These are phyloP conservation scores for Cryphonectria naterciae DNA, from an alignment of 2,329 filamentous ascomycete genomes.

Conservation along the genomic window DNA sequence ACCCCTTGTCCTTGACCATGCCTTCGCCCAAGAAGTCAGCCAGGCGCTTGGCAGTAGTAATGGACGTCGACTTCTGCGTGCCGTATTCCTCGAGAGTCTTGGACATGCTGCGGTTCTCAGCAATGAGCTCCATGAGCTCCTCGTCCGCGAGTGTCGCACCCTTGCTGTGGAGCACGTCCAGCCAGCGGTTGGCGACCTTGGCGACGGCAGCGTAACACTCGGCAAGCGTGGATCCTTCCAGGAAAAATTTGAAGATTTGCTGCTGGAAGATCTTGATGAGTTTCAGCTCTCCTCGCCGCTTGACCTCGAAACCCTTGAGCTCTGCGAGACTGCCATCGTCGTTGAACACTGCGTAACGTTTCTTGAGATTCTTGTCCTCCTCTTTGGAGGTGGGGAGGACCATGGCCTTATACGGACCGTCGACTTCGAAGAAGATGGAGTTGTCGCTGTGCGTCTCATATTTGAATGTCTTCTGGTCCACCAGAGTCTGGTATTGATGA, in stretches of 20 bases:
- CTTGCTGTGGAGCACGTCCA: slow-evolving; percentile 90
- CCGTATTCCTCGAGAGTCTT: slow-evolving; percentile 98
- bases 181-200: slow-evolving; percentile 93
- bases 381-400: slow-evolving; percentile 96
- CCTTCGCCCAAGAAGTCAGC: slow-evolving; percentile 97
- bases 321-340: slow-evolving; percentile 95
- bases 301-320: slow-evolving; percentile 96
- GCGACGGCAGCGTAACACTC: slow-evolving; percentile 93
- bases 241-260: slow-evolving; percentile 99
- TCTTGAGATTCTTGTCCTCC: slow-evolving; percentile 99
- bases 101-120: slow-evolving; percentile 96
- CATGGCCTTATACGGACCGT: slow-evolving; percentile 97
- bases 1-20: slow-evolving; percentile 98
- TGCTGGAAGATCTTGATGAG: slow-evolving; percentile 99
- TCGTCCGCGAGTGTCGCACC: slow-evolving; percentile 91
- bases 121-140: slow-evolving; percentile 99
- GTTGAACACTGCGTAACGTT: slow-evolving; percentile 98
- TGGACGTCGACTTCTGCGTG: slow-evolving; percentile 95
- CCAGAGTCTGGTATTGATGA: slow-evolving; percentile 91
- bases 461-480: slow-evolving; percentile 77
- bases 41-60: slow-evolving; percentile 92
- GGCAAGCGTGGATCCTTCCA: slow-evolving; percentile 83
- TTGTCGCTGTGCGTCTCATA: slow-evolving; percentile 99
- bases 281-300: slow-evolving; percentile 95
- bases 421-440: slow-evolving; percentile 99